Evolutionary conservation across 1,284 basidiomycete species (phyloP).

Genomic region (Ustilago shanxiensis): DNA sequence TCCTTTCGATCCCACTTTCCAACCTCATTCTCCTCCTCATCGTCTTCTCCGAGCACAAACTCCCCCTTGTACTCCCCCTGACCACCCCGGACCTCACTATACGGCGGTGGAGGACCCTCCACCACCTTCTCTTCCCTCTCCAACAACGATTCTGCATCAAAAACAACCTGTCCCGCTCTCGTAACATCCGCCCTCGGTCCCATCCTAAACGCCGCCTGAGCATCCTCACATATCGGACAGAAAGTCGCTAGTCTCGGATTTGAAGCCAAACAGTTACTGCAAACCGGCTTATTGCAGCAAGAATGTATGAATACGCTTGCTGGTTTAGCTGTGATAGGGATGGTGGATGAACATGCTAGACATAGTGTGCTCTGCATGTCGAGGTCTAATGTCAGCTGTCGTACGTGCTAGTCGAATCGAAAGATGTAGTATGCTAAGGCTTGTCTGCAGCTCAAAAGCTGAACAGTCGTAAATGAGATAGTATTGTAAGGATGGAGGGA

Average conservation of each 20-base stretch:
- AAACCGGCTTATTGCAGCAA: conserved; percentile 44
- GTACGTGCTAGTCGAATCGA: no score
- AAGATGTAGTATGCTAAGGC: no score
- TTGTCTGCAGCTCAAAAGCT: not conserved
- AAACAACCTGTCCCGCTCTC: conserved; percentile 45
- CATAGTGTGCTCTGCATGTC: conserved; percentile 33
- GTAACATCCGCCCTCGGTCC: conserved; percentile 52
- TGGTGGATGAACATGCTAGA: conserved; percentile 41
- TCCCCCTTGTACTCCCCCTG: not conserved
- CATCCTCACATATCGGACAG: conserved; percentile 57
- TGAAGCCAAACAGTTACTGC: conserved; percentile 24
- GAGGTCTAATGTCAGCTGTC: not conserved
- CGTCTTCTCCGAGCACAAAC: conserved; percentile 31
- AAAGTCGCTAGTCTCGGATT: conserved; percentile 49
- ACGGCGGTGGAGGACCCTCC: conserved; percentile 31
- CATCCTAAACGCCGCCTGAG: conserved; percentile 41
- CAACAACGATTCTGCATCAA: conserved; percentile 24
- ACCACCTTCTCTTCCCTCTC: conserved; percentile 10
- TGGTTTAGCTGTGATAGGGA: conserved; percentile 22
- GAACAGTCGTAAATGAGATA: not conserved
- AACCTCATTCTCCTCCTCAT: not conserved
- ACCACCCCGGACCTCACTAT: conserved; percentile 9
- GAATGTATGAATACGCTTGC: conserved; percentile 40
- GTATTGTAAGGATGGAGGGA: not conserved
- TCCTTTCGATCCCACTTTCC: not conserved